These are phyloP conservation scores for Xerophyta viscosa DNA, from an alignment of 106 monocot genomes.

Conservation along the genomic window DNA sequence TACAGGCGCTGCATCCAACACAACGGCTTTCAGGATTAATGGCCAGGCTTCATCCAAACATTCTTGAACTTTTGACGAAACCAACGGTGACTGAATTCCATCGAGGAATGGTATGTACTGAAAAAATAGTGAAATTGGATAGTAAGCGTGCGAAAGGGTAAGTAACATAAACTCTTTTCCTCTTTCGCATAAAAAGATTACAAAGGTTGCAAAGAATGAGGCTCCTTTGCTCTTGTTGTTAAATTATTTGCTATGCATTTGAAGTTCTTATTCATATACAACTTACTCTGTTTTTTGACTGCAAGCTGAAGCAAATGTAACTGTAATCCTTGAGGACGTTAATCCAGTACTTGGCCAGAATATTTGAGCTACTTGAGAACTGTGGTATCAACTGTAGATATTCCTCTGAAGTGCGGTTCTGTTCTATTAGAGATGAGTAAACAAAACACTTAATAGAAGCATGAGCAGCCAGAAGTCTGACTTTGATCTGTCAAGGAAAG, in stretches of 20 bases:
- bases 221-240: too few species aligned
- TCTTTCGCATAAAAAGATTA: too few species aligned
- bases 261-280: too few species aligned
- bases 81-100: slow-evolving; percentile 75
- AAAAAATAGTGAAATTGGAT: slow-evolving; percentile 5
- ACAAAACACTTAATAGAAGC: slow-evolving; percentile 86
- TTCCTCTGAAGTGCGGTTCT: slow-evolving; percentile 50
- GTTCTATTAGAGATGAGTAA: slow-evolving; percentile 43
- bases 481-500: slow-evolving; percentile 64
- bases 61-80: slow-evolving; percentile 63
- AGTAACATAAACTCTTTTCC: slow-evolving; percentile 1
- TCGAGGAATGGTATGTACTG: slow-evolving; percentile 91
- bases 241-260: too few species aligned
- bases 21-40: slow-evolving; percentile 63
- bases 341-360: slow-evolving; percentile 83
- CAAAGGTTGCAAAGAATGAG: too few species aligned
- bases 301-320: slow-evolving; percentile 57
- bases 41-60: slow-evolving; percentile 75
- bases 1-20: slow-evolving; percentile 62
- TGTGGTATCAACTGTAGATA: slow-evolving; percentile 65
- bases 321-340: slow-evolving; percentile 67
- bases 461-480: slow-evolving; percentile 86
- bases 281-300: slow-evolving; percentile 59
- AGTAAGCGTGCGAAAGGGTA: not conserved
- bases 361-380: slow-evolving; percentile 55